These are phyloP conservation scores for Pestalotiopsis sp. DNA, from an alignment of 2,329 filamentous ascomycete species.

Conservation along the genomic window DNA sequence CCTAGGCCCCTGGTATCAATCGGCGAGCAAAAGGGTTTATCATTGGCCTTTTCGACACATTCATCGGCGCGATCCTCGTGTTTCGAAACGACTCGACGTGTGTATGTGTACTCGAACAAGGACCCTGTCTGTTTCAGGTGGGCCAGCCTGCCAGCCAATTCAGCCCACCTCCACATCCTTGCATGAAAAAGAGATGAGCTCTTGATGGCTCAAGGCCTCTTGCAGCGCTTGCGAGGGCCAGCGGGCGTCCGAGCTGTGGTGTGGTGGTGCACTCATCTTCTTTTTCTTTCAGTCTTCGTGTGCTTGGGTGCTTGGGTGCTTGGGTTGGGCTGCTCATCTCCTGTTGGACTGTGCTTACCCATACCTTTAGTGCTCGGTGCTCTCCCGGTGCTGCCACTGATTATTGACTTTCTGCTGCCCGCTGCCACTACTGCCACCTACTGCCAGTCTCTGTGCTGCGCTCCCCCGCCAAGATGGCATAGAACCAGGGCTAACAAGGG, in stretches of 20 bases:
- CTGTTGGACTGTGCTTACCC: background rate
- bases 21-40: background rate
- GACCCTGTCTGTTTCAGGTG: conserved; percentile 10
- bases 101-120: background rate
- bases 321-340: background rate
- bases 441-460: background rate
- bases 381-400: background rate
- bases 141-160: conserved; percentile 8
- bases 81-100: conserved; percentile 5
- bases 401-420: background rate
- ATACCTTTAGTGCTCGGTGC: background rate
- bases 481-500: background rate
- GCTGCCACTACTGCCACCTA: background rate
- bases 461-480: background rate
- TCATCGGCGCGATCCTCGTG: conserved; percentile 8
- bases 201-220: conserved; percentile 6
- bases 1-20: background rate
- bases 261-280: background rate
- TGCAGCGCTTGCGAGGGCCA: conserved; percentile 8
- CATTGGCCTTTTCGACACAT: conserved; percentile 4
- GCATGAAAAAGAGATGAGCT: conserved; percentile 14
- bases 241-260: conserved; percentile 2
- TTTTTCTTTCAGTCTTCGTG: too few relatives aligned
- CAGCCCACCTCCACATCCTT: conserved; percentile 14
- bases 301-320: background rate